Base-by-base conservation (phyloP, 2,329 filamentous ascomycete species). In the Fusarium sp. region DNA sequence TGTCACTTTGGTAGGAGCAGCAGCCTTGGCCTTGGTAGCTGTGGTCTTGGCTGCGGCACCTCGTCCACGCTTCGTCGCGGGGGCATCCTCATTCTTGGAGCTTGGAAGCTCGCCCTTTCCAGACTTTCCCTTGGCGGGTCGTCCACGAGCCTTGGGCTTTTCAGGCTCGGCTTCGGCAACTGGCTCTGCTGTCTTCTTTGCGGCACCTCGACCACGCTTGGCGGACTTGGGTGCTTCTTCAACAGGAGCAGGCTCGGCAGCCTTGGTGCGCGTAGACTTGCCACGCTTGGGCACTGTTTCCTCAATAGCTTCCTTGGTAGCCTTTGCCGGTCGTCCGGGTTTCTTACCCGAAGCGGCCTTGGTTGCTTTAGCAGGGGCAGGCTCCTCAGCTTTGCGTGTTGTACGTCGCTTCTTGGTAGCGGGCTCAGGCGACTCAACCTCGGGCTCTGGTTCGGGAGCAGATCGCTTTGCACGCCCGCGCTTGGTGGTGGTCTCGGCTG, bases 91-190 rank as follows among this genome's bases (percentile, higher is more conserved):
- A 1, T 41, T 43, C 34, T 74, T 75, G 12, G 69, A 25, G 41
- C 62, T 65, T 38, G 69, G 44, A 15, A 75, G 57, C 41, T 75
- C 73, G 13, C 73, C 73, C 38, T 75, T 75, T 22, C 73, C 73
- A 9, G 73, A 67, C 51, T 75, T 75, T 40, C 58, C 60, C n/a
- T 70, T 72, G 11, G 51, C 52, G 5, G 67, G 57, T 18, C 66
- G 63, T 38, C 71, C 60, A 22, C 72, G 69, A 40, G 70, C 25
- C 40, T 69, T 74, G 15, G 67, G 58, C 34, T 73, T 71, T 22
- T 53, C 58, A 18, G 29, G 20, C 24, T 66, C 54, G 2, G 29
- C 41, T 45, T 54, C 48, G 4, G 16, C 48, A 6, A 22, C 54
- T 27, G 51, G 32, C 30, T 70, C 64, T 0, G 41, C 13, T 13